Evolutionary conservation across 371 early-diverging fungal species (phyloP).

Genomic region (Mucor plumbeus): DNA sequence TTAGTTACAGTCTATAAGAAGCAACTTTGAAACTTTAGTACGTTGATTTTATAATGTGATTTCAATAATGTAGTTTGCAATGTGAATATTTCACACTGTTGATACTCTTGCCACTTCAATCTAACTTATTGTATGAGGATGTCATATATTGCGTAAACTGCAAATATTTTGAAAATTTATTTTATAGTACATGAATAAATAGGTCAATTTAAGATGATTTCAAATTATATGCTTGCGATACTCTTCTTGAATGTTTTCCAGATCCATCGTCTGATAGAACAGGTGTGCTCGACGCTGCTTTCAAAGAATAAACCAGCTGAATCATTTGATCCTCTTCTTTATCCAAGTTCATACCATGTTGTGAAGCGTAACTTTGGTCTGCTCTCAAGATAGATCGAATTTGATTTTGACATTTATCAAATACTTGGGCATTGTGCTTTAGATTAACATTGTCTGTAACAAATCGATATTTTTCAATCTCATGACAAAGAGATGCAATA

Average conservation of each 20-base stretch:
- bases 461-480: constrained; percentile 52
- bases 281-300: constrained; percentile 33
- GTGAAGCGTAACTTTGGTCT: constrained; percentile 52
- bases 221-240: constrained; percentile 51
- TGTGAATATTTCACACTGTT: no score
- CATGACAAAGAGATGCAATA: constrained; percentile 49
- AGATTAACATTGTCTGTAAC: constrained; percentile 36
- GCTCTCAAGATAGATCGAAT: constrained; percentile 52
- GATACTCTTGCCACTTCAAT: no score
- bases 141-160: no score
- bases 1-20: no score
- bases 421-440: constrained; percentile 51
- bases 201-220: constrained; percentile 5
- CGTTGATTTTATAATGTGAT: no score
- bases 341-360: constrained; percentile 47
- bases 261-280: constrained; percentile 25
- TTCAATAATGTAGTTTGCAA: no score
- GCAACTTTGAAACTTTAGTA: no score
- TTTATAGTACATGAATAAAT: not conserved
- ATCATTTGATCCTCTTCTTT: constrained; percentile 60
- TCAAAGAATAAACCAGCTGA: constrained; percentile 53
- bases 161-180: no score
- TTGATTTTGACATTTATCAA: constrained; percentile 58
- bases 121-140: no score
- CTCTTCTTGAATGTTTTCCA: constrained; percentile 41